Conservation (phyloP, 768 basidiomycete genomes). For the Amylocystis lapponica region DNA sequence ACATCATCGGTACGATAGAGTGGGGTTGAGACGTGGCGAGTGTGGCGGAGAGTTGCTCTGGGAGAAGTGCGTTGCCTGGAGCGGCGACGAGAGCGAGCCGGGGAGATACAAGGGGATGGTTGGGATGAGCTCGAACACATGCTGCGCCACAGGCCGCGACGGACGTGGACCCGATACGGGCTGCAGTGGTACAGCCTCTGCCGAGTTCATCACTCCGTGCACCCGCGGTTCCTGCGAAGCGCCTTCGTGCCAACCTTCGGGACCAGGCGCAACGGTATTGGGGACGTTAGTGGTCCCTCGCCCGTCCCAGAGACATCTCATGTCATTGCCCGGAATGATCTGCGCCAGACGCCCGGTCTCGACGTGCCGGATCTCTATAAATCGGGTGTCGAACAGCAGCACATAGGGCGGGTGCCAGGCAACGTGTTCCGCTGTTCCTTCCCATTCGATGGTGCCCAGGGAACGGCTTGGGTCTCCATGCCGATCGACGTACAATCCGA, state of each 20-base stretch:
- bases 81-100: conserved; percentile 34
- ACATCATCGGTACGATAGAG: conserved; percentile 21
- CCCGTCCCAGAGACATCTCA: conserved; percentile 90
- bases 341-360: conserved; percentile 75
- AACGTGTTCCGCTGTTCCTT: conserved; percentile 83
- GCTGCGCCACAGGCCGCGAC: conserved; percentile 53
- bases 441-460: conserved; percentile 84
- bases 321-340: conserved; percentile 75
- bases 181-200: conserved; percentile 26
- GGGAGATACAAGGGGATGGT: conserved; percentile 69
- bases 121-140: conserved; percentile 75
- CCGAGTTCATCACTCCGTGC: conserved; percentile 78
- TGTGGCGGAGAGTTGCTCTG: conserved; percentile 32
- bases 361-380: conserved; percentile 87
- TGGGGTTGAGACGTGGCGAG: conserved; percentile 28
- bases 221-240: conserved; percentile 76
- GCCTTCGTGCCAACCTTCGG: conserved; percentile 40
- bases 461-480: conserved; percentile 81
- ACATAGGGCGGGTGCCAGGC: conserved; percentile 89
- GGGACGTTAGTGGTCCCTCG: conserved; percentile 36
- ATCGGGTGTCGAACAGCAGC: conserved; percentile 80
- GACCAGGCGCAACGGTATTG: conserved; percentile 32
- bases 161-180: conserved; percentile 33
- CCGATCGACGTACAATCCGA: conserved; percentile 88
- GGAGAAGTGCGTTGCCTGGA: conserved; percentile 29